Conservation (phyloP, 163 green algal species). For the Volvox carteri region DNA sequence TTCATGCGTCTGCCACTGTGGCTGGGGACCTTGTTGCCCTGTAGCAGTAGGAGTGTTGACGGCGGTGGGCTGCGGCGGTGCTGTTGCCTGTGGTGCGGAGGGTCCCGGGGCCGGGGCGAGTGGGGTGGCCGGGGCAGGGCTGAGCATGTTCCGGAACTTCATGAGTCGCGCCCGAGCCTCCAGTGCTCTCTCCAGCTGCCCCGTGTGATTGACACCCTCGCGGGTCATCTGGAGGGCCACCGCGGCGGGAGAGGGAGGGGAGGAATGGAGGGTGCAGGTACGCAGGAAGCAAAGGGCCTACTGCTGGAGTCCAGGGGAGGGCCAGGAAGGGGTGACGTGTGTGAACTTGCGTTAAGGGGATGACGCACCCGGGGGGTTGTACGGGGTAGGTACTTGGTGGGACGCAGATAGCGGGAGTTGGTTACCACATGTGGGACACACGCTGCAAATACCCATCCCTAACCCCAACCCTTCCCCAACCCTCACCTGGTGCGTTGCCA, state of each 20-base stretch:
- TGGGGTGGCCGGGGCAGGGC: not conserved
- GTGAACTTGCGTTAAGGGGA: too few species aligned
- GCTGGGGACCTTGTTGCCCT: too few species aligned
- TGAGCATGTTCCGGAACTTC: not conserved
- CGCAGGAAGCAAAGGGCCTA: not conserved
- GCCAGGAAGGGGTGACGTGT: not conserved
- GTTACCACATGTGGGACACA: too few species aligned
- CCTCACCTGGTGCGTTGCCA: constrained; percentile 34
- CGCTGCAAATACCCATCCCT: too few species aligned
- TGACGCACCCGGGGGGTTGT: too few species aligned
- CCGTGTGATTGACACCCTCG: constrained; percentile 12
- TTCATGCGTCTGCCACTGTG: too few species aligned
- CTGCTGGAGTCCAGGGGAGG: not conserved
- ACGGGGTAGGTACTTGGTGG: too few species aligned
- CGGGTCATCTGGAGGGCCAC: constrained; percentile 7
- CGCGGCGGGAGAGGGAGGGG: not conserved
- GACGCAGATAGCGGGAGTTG: too few species aligned
- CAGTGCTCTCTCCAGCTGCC: constrained; percentile 37
- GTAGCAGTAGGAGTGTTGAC: not conserved
- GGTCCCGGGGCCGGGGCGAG: not conserved
- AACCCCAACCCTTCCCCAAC: too few species aligned
- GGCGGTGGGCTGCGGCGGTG: not conserved
- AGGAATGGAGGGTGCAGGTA: not conserved
- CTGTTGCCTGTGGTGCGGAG: not conserved
- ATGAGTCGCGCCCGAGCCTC: constrained; percentile 22